A percentile compares a stretch with the other conserved stretches of the same genome.
Conservation (phyloP, 495 filamentous ascomycete genomes). For the Tuber microsphaerosporum region DNA sequence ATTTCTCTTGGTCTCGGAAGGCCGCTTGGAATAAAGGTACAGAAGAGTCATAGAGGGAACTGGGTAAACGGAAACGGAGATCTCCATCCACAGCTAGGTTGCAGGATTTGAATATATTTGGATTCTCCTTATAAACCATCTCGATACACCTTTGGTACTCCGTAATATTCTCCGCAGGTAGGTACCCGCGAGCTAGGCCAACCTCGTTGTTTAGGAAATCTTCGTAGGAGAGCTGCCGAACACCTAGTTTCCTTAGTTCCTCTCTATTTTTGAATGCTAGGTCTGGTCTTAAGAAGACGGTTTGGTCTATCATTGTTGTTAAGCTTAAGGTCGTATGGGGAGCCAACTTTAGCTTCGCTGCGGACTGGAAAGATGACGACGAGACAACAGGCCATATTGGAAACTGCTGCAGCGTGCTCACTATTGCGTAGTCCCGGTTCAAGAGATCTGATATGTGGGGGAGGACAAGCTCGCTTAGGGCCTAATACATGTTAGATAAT, state of each 20-base stretch:
- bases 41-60: neutral
- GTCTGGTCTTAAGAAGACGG: conserved; percentile 14
- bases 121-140: conserved; percentile 10
- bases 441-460: conserved; percentile 16
- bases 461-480: conserved; percentile 19
- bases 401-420: conserved; percentile 16
- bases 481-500: conserved; percentile 11
- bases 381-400: conserved; percentile 30
- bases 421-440: neutral
- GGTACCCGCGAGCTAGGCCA: neutral
- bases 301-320: conserved; percentile 11
- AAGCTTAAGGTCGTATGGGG: conserved; percentile 18
- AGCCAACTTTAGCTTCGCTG: conserved; percentile 19
- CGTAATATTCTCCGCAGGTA: conserved; percentile 15
- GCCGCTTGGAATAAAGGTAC: conserved; percentile 28
- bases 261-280: conserved; percentile 4
- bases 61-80: too few species aligned
- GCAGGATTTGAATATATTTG: conserved; percentile 10
- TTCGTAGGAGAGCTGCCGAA: conserved; percentile 14
- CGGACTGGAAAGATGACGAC: conserved; percentile 13
- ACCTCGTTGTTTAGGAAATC: conserved; percentile 18
- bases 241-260: conserved; percentile 5
- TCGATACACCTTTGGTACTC: conserved; percentile 17
- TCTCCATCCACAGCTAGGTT: conserved; percentile 11
- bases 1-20: conserved; percentile 24